Percentiles rank a stretch among this genome's conserved stretches.
phyloP scores from a whole-genome alignment of 306 rosid genomes.

The Casuarina glauca region DNA sequence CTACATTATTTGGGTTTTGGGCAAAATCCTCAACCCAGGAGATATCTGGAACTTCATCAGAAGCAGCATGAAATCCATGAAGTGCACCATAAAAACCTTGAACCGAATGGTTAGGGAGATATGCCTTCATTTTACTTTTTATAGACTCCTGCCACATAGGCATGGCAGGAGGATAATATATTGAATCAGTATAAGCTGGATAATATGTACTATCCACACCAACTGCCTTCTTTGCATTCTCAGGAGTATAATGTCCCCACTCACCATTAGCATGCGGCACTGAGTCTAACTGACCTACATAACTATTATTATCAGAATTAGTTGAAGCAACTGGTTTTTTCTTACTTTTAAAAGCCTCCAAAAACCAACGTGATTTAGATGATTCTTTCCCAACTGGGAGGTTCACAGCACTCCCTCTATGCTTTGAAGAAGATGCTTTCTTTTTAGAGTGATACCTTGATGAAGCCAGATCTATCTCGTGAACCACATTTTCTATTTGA shows the following conservation, averaged over 20 bases:
- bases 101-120: slow-evolving; percentile 21
- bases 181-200: slow-evolving; percentile 20
- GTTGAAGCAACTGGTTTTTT: slow-evolving; percentile 39
- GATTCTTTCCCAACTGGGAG: slow-evolving; percentile 39
- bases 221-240: slow-evolving; percentile 27
- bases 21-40: slow-evolving; percentile 39
- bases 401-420: slow-evolving; percentile 36
- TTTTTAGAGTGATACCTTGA: slow-evolving; percentile 35
- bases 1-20: slow-evolving; percentile 24
- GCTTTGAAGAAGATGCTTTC: slow-evolving; percentile 34
- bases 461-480: slow-evolving; percentile 27
- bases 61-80: slow-evolving; percentile 29
- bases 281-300: slow-evolving; percentile 30
- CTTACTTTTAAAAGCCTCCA: slow-evolving; percentile 43
- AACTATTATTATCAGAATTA: slow-evolving; percentile 32
- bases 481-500: slow-evolving; percentile 22
- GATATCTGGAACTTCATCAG: slow-evolving; percentile 30
- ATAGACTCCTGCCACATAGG: slow-evolving; percentile 28
- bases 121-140: slow-evolving; percentile 24
- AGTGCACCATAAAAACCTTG: slow-evolving; percentile 31
- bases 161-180: slow-evolving; percentile 26
- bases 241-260: slow-evolving; percentile 27
- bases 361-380: slow-evolving; percentile 44
- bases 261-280: slow-evolving; percentile 40
- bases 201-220: slow-evolving; percentile 19